Base-by-base conservation (phyloP, 208 protist species). In the Wallacemonas sp. region DNA sequence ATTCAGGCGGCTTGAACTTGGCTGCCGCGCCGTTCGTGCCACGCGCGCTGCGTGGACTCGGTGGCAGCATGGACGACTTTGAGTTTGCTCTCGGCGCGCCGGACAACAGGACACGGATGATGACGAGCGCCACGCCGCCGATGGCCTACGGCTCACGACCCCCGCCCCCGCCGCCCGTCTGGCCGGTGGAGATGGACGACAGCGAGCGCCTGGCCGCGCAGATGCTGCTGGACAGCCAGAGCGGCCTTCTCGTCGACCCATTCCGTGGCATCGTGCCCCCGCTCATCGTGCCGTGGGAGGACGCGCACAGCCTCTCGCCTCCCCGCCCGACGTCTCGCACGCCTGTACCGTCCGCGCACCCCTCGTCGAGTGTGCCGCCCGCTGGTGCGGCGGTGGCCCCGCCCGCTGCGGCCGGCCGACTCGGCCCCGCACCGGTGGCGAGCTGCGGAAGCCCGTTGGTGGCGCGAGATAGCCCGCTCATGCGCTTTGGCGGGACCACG, bases 141-240 rank as follows among this genome's bases (percentile, higher is more conserved):
- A 20, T 18, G 8, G 20, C 23, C 7, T 5, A 20, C 23, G 36
- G 7, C 36, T 16, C 10, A 7, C 36, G 14, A 41, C 10, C 36
- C 7, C 36, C 0, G 10, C 36, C 36, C 7, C 36, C 36, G 36
- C 36, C 7, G 14, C 36, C 48, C 10, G 48, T 18, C 20, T 55
- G 48, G 31, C 38, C 38, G 0, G 31, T 12, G 8, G 11, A 39
- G 8, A 42, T 38, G 20, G 55, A 61, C 23, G 38, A 45, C 4
- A 61, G 55, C 23, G 55, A 61, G 55, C 33, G 33, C 5, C 55
- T 61, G 11, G 55, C 32, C 20, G 38, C 31, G 14, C 55, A 61
- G 55, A 61, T 61, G 55, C 23, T 61, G 55, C 31, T 61, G 16
- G 55, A 61, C 55, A 61, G 55, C 33, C 31, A 45, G n/a, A 38